phyloP scores from a whole-genome alignment of 1,284 basidiomycete species.

The Agroathelia rolfsii region DNA sequence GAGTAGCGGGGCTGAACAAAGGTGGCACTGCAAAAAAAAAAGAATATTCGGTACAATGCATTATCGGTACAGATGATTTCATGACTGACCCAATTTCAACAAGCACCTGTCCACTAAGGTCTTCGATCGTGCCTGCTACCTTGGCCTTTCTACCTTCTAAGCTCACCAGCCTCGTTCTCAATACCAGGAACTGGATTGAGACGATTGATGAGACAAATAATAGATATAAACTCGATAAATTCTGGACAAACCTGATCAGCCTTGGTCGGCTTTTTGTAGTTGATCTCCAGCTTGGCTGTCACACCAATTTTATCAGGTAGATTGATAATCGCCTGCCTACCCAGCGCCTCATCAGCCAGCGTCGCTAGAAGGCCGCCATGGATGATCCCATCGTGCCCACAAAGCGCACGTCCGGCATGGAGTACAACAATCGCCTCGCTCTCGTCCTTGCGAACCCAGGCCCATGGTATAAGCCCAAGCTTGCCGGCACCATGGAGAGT shows the following conservation, averaged over 20 bases:
- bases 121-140: conserved; percentile 46
- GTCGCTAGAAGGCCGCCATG: conserved; percentile 69
- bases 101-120: conserved; percentile 44
- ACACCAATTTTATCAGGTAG: conserved; percentile 60
- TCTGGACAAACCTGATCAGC: conserved; percentile 43
- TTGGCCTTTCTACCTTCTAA: conserved; percentile 46
- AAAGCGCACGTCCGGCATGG: conserved; percentile 56
- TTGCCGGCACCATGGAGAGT: too few relatives aligned
- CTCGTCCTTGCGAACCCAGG: conserved; percentile 47
- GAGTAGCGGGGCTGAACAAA: conserved; percentile 54
- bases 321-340: conserved; percentile 41
- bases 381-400: conserved; percentile 64
- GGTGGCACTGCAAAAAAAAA: conserved; percentile 25
- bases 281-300: conserved; percentile 48
- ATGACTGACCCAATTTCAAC: conserved; percentile 45
- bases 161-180: conserved; percentile 37
- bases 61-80: conserved; percentile 1
- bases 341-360: conserved; percentile 59
- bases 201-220: background rate
- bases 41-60: background rate
- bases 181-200: conserved; percentile 32
- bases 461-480: conserved; percentile 49
- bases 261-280: conserved; percentile 44
- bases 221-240: conserved; percentile 11
- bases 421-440: conserved; percentile 42